Evolutionary conservation across 345 rosid species (phyloP), one percentile per base, ranked within the genome.

Genomic region (Cochlearia excelsa): DNA sequence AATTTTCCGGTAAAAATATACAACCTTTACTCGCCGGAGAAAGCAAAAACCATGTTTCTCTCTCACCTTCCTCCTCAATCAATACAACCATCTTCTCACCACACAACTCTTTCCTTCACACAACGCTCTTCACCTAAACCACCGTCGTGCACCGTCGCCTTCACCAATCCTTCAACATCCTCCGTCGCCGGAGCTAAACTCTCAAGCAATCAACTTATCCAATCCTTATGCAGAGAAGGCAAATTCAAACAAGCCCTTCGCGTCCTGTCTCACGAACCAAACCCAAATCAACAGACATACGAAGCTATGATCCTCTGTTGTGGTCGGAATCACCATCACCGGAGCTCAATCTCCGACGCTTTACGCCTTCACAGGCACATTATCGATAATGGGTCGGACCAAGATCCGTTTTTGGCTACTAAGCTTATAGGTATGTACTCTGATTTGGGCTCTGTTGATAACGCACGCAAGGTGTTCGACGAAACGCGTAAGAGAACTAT

Each of bases 391-490:
- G 96, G 98, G 74, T 88, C 76, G 28, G 98, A 75, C 64, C 88
- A 86, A 69, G 98, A 92, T 39, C 90, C 96, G 7, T 92, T 88
- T 77, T 71, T 92, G 88, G 96, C 84, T 5, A 92, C 98, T 35
- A 92, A 92, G 67, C 95, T 92, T 43, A 92, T 92, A 1, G 75
- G 72, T 26, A 77, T 79, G 80, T 92, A 88, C 16, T 73, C 90
- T 0, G 69, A 67, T 48, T 61, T 92, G 44, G 87, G 78, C 8
- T 77, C 80, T 0, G 55, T 84, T 7, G 81, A 78, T 38, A 58
- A 75, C 42, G 96, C 84, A 11, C 95, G 90, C 63, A 65, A 79
- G 59, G 86, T 92, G 90, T 92, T 88, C 66, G 95, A 88, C 75
- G 75, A 78, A 88, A 84, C 76, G 70, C 88, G 65, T 49, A 70